Conservation (phyloP, 306 rosid genomes). For the Luffa acutangula region DNA sequence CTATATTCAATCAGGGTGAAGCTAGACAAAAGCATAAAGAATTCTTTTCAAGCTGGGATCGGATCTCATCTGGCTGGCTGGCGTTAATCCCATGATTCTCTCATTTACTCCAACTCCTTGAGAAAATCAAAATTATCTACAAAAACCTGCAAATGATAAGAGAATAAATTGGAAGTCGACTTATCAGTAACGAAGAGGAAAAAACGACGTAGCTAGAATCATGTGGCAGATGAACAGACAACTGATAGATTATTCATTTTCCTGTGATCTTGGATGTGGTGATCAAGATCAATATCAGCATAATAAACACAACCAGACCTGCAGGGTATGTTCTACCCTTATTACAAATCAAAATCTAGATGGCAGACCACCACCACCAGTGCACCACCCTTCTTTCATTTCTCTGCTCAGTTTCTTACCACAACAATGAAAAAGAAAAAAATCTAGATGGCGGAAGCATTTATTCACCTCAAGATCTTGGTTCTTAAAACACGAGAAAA, state of each 20-base stretch:
- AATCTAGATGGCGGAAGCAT: neutral
- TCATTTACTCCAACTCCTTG: constrained; percentile 60
- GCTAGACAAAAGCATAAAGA: constrained; percentile 6
- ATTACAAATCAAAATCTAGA: neutral
- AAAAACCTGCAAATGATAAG: constrained; percentile 54
- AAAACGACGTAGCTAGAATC: neutral
- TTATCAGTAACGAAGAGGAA: neutral
- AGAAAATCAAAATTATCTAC: constrained; percentile 79
- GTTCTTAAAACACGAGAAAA: neutral
- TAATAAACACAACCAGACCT: neutral
- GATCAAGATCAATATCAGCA: neutral
- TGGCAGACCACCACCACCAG: no score
- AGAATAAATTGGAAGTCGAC: neutral
- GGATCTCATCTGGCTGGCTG: constrained; percentile 11
- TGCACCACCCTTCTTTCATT: no score
- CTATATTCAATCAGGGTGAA: neutral
- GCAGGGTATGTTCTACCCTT: neutral
- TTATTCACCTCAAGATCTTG: neutral
- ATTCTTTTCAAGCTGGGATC: constrained; percentile 16
- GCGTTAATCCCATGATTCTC: constrained; percentile 3
- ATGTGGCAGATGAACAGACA: neutral
- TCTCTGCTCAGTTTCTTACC: no score
- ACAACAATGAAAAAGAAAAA: neutral
- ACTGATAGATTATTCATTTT: neutral
- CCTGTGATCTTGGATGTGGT: neutral